Base-by-base conservation (phyloP, 108 stramenopile species). In the Pinguiococcus pyrenoidosus region DNA sequence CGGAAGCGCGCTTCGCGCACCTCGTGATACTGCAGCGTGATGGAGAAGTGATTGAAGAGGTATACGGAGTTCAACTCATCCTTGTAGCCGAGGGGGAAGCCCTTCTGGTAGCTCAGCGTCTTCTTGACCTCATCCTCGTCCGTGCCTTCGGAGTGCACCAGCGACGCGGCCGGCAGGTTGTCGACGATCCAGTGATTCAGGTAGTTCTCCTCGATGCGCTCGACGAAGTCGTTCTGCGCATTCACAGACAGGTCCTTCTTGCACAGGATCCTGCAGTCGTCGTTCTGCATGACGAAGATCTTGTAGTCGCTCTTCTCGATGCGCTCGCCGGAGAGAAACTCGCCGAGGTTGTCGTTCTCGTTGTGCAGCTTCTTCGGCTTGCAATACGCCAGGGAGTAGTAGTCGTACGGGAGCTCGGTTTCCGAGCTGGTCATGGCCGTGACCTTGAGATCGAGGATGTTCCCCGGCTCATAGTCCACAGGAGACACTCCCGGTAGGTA, bases 161-260 rank as follows among this genome's bases (percentile, higher is more conserved):
- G 77, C 27, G 62, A 64, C 9, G 87, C 92, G 6, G 88, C 80
- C 17, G 90, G 83, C 5, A 97, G 73, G 68, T 91, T 92, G 68
- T 93, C 92, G 14, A 97, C 85, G 34, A 94, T 94, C 96, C 89
- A 92, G 64, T 97, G 90, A 57, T 87, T 84, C 66, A 83, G 83
- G 62, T 97, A 97, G 23, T 87, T 68, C 50, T 85, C 74, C 8
- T 84, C 82, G 56, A 96, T 92, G 59, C 83, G 85, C 47, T 74
- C 66, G 20, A 80, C 78, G 48, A 93, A 69, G 49, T 58, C 37
- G 28, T 46, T 27, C 29, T 27, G 32, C 38, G n/a, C n/a, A n/a
- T n/a, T n/a, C n/a, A n/a, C n/a, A n/a, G n/a, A n/a, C n/a, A n/a
- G n/a, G n/a, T n/a, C 4, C 37, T 55, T 43, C 16, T 18, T 23